These are phyloP conservation scores for Sutorius australiensis DNA, from an alignment of 768 basidiomycete genomes.

Conservation along the genomic window DNA sequence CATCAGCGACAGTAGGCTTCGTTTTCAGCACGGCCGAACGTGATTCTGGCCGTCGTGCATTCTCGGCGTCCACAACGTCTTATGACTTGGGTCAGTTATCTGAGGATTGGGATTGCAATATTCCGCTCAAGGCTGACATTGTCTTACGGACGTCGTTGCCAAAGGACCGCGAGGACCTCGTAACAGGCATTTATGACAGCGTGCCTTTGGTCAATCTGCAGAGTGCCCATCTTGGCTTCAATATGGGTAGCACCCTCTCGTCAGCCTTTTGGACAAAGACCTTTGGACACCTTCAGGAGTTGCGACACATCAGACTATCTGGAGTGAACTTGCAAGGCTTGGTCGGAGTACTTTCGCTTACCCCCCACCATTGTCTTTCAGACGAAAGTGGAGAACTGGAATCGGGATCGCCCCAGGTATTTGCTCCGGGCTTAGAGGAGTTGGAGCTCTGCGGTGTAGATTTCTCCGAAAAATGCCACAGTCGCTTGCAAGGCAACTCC, in stretches of 20 bases:
- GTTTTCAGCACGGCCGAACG: slow-evolving; percentile 14
- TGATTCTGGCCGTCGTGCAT: slow-evolving; percentile 9
- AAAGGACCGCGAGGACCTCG: slow-evolving; percentile 12
- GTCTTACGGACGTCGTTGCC: slow-evolving; percentile 4
- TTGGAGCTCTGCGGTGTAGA: slow-evolving; percentile 5
- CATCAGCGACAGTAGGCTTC: slow-evolving; percentile 11
- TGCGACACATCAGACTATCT: slow-evolving; percentile 11
- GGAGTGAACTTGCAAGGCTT: slow-evolving; percentile 9
- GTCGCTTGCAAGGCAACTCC: neutral
- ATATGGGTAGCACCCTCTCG: slow-evolving; percentile 7
- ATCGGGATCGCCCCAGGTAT: slow-evolving; percentile 1
- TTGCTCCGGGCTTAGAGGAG: slow-evolving; percentile 16
- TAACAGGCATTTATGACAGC: slow-evolving; percentile 9
- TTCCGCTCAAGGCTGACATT: slow-evolving; percentile 18
- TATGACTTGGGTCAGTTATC: slow-evolving; percentile 4
- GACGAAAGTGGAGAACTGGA: neutral
- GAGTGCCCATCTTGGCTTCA: slow-evolving; percentile 9
- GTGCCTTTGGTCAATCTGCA: slow-evolving; percentile 12
- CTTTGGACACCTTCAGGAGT: slow-evolving; percentile 13
- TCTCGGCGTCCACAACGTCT: slow-evolving; percentile 1
- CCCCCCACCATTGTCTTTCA: neutral
- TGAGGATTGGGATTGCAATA: slow-evolving; percentile 19
- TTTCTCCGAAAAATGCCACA: slow-evolving; percentile 10
- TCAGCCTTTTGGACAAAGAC: slow-evolving; percentile 15
- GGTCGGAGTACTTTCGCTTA: slow-evolving; percentile 2